phyloP scores from a whole-genome alignment of 2,329 filamentous ascomycete species.

The Aspergillus brasiliensis region DNA sequence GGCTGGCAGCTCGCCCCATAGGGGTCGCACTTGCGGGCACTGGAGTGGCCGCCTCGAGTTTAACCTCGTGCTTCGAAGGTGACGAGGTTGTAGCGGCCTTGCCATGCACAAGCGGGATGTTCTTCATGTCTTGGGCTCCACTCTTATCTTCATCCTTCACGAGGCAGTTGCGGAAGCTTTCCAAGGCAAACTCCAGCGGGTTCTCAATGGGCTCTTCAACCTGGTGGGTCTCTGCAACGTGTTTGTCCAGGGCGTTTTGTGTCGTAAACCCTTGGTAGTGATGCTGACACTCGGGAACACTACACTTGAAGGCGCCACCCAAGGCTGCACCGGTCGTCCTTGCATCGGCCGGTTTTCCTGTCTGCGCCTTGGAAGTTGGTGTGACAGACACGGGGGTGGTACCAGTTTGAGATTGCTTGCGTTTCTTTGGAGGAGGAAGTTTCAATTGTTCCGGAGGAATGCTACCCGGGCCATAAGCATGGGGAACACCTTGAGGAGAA shows the following conservation, averaged over 20 bases:
- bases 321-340: slow-evolving; percentile 40
- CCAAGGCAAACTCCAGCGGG: slow-evolving; percentile 58
- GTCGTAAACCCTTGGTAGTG: slow-evolving; percentile 58
- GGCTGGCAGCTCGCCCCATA: slow-evolving; percentile 37
- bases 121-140: slow-evolving; percentile 25
- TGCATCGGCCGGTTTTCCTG: slow-evolving; percentile 36
- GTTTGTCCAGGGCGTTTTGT: slow-evolving; percentile 57
- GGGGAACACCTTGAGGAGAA: slow-evolving; percentile 60
- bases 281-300: slow-evolving; percentile 54
- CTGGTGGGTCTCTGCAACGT: slow-evolving; percentile 57
- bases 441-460: slow-evolving; percentile 61
- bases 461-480: slow-evolving; percentile 55
- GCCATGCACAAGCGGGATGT: slow-evolving; percentile 13
- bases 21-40: slow-evolving; percentile 31
- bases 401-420: slow-evolving; percentile 54
- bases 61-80: slow-evolving; percentile 31
- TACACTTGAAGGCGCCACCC: slow-evolving; percentile 56
- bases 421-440: slow-evolving; percentile 59
- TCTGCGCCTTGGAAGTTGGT: slow-evolving; percentile 33
- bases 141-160: slow-evolving; percentile 49
- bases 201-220: slow-evolving; percentile 53
- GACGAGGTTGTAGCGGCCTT: slow-evolving; percentile 25
- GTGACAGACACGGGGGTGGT: slow-evolving; percentile 29
- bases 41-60: slow-evolving; percentile 32
- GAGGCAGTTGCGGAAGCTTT: slow-evolving; percentile 54